A percentile compares a stretch with the other conserved stretches of the same genome.
Evolutionary conservation across 108 stramenopile species (phyloP).

Genomic region (Cyclotella kingstonii): DNA sequence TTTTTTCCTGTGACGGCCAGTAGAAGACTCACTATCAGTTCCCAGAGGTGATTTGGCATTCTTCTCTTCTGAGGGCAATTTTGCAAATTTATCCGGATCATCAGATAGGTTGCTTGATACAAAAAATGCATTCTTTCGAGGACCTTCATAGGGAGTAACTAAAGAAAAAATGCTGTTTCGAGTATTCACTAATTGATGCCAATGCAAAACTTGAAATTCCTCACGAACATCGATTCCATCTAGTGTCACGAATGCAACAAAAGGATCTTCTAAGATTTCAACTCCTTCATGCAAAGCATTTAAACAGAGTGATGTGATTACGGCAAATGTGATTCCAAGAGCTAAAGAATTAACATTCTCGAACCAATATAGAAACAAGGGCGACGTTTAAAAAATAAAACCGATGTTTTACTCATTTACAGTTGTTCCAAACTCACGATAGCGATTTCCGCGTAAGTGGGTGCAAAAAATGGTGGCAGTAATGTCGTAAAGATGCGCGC

Average conservation of each 20-base stretch:
- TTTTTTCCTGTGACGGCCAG: conserved; percentile 1
- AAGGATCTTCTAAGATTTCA: conserved; percentile 78
- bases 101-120: conserved; percentile 2
- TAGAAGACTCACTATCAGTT: conserved; percentile 23
- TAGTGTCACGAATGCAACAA: conserved; percentile 50
- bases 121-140: conserved; percentile 10
- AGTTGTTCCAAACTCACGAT: conserved; percentile 1
- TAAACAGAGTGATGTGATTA: conserved; percentile 63
- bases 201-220: conserved; percentile 45
- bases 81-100: neutral
- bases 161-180: conserved; percentile 44
- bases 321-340: conserved; percentile 63
- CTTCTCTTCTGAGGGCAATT: neutral
- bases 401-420: no score
- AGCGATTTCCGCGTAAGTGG: conserved; percentile 71
- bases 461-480: conserved; percentile 70
- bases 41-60: neutral
- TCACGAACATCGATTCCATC: conserved; percentile 65
- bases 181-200: conserved; percentile 47
- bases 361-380: neutral
- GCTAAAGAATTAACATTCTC: conserved; percentile 50
- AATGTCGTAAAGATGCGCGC: conserved; percentile 62
- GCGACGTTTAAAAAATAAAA: no score
- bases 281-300: conserved; percentile 71
- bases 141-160: conserved; percentile 36